A percentile compares a stretch with the other conserved stretches of the same genome.
Conservation (phyloP, 2,329 filamentous ascomycete species). For the Westerdykella ornata region DNA sequence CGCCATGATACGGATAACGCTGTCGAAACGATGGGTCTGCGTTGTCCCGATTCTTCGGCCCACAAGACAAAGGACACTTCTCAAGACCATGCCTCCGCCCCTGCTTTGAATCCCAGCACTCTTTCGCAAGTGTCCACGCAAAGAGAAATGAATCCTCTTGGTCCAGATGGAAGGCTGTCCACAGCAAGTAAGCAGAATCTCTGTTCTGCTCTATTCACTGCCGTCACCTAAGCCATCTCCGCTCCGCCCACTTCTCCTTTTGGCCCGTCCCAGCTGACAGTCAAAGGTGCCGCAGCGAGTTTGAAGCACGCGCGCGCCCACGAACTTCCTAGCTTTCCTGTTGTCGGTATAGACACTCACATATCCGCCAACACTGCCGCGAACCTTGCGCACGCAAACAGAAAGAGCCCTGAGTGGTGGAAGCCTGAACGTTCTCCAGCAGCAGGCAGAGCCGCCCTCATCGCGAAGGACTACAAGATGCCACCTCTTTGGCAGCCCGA, state of each 20-base stretch:
- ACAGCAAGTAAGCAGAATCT: conserved; percentile 46
- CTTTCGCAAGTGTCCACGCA: conserved; percentile 22
- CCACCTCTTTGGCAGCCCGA: conserved; percentile 58
- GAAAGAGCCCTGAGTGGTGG: conserved; percentile 60
- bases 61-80: conserved; percentile 32
- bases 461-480: conserved; percentile 56
- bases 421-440: conserved; percentile 54
- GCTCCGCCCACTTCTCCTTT: conserved; percentile 8
- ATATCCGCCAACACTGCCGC: conserved; percentile 68
- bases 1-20: no score
- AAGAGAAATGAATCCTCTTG: conserved; percentile 36
- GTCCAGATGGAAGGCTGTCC: conserved; percentile 50
- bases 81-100: conserved; percentile 52
- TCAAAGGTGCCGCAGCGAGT: conserved; percentile 52
- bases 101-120: conserved; percentile 53
- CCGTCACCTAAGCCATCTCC: not conserved
- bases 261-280: conserved; percentile 3
- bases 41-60: conserved; percentile 42
- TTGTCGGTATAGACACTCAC: conserved; percentile 52
- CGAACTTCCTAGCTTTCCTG: conserved; percentile 69
- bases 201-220: no score
- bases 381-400: conserved; percentile 64
- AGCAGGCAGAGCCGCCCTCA: conserved; percentile 53
- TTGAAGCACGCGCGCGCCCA: conserved; percentile 66
- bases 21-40: conserved; percentile 10